phyloP scores from a whole-genome alignment of 2,329 filamentous ascomycete species.

The Colletotrichum spaethianum region DNA sequence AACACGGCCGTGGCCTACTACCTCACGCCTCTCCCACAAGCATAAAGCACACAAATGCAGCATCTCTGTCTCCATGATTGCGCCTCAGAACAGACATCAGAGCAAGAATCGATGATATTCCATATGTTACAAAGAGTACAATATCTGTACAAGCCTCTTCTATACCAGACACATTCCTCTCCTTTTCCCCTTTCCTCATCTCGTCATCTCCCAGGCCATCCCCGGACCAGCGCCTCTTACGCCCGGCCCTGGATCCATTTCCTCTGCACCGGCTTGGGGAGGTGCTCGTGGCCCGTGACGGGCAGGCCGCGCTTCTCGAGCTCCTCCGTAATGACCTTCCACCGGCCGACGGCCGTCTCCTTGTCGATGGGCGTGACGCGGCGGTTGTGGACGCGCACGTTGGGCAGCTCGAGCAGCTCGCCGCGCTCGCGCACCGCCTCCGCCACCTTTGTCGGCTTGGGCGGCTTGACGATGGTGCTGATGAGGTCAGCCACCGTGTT shows the following conservation, averaged over 20 bases:
- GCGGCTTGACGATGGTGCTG: slow-evolving; percentile 64
- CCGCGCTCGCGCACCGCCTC: slow-evolving; percentile 67
- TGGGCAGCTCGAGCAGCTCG: slow-evolving; percentile 69
- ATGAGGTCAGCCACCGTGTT: slow-evolving; percentile 69
- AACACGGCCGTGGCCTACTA: background rate
- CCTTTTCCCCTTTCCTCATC: background rate
- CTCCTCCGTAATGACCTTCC: slow-evolving; percentile 85
- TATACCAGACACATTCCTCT: slow-evolving; percentile 28
- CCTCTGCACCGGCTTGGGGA: slow-evolving; percentile 59
- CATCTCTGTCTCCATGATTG: background rate
- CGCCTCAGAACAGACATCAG: background rate
- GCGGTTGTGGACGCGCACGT: slow-evolving; percentile 77
- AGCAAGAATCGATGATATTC: slow-evolving; percentile 36
- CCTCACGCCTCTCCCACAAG: background rate
- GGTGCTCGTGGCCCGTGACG: slow-evolving; percentile 61
- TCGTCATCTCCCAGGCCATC: background rate
- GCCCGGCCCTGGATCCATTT: slow-evolving; percentile 58
- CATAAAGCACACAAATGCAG: background rate
- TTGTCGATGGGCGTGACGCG: slow-evolving; percentile 80
- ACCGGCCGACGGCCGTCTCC: slow-evolving; percentile 79
- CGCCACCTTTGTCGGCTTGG: slow-evolving; percentile 74
- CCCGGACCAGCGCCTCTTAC: slow-evolving; percentile 44
- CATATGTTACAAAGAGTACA: slow-evolving; percentile 44
- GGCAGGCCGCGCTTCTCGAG: slow-evolving; percentile 74
- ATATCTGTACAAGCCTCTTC: slow-evolving; percentile 42